These are phyloP conservation scores for Helotiales sp. DNA, from an alignment of 2,329 filamentous ascomycete species.

Conservation along the genomic window DNA sequence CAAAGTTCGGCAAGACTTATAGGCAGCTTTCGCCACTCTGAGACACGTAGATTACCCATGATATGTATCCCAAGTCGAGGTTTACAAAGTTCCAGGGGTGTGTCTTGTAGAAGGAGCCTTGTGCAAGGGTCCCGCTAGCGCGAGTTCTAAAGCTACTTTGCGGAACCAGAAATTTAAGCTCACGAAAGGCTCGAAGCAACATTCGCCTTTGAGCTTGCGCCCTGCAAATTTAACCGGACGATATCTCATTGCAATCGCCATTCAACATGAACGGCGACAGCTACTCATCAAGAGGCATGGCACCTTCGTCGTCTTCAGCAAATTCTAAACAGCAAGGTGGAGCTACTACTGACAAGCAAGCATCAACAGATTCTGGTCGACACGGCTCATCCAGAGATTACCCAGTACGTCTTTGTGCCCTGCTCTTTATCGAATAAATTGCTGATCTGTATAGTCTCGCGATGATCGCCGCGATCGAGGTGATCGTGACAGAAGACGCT, in stretches of 20 bases:
- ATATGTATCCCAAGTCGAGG: neutral
- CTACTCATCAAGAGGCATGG: slow-evolving; percentile 73
- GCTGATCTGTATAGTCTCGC: slow-evolving; percentile 36
- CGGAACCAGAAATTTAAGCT: neutral
- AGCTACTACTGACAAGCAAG: slow-evolving; percentile 37
- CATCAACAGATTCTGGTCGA: slow-evolving; percentile 48
- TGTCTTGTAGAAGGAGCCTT: neutral
- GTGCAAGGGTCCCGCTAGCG: neutral
- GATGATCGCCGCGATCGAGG: slow-evolving; percentile 46
- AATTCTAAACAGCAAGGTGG: slow-evolving; percentile 28
- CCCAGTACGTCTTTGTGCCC: slow-evolving; percentile 48
- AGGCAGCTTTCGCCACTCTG: slow-evolving; percentile 86
- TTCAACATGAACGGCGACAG: slow-evolving; percentile 86
- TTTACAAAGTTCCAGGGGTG: neutral
- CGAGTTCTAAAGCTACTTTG: neutral
- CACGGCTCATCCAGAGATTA: slow-evolving; percentile 49
- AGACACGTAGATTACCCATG: slow-evolving; percentile 45
- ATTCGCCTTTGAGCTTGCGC: neutral
- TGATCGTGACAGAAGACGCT: slow-evolving; percentile 68
- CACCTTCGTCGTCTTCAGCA: slow-evolving; percentile 31
- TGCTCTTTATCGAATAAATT: neutral
- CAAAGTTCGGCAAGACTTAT: slow-evolving; percentile 82
- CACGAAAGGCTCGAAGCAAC: slow-evolving; percentile 14
- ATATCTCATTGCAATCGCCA: slow-evolving; percentile 16
- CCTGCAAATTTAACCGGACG: neutral